A percentile compares a stretch with the other conserved stretches of the same genome.
These are phyloP conservation scores for Posidonia australis DNA, from an alignment of 106 monocot species.

Conservation along the genomic window DNA sequence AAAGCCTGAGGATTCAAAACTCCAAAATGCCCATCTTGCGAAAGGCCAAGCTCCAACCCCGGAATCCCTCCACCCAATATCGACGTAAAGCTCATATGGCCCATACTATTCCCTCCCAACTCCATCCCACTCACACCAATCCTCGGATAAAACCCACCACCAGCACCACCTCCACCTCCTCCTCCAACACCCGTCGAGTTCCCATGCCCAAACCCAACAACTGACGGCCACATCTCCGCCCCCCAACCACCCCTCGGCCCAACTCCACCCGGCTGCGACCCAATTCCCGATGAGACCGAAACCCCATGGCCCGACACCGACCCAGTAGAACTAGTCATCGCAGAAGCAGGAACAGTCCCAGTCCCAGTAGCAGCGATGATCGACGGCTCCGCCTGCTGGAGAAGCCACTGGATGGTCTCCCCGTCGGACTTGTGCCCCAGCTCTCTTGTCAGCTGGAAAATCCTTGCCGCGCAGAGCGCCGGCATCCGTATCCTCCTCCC, in stretches of 20 bases:
- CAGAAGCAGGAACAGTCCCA: conserved; percentile 59
- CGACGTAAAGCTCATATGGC: conserved; percentile 18
- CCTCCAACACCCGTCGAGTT: conserved; percentile 1
- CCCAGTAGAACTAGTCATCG: conserved; percentile 23
- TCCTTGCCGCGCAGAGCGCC: conserved; percentile 48
- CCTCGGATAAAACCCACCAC: conserved; percentile 5
- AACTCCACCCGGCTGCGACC: neutral
- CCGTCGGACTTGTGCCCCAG: no score
- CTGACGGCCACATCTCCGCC: conserved; percentile 7
- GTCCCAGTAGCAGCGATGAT: conserved; percentile 51
- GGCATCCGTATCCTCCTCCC: conserved; percentile 54
- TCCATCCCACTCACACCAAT: no score
- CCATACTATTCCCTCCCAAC: neutral
- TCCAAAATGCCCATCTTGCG: no score
- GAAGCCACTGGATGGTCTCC: conserved; percentile 53
- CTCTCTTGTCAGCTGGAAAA: conserved; percentile 53
- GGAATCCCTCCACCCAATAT: conserved; percentile 18
- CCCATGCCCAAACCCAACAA: no score
- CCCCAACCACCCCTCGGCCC: neutral
- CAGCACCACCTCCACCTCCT: neutral
- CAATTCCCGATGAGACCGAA: conserved; percentile 3
- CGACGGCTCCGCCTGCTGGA: conserved; percentile 50
- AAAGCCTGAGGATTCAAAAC: no score
- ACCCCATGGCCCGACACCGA: conserved; percentile 3
- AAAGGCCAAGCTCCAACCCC: conserved; percentile 21